phyloP scores from a whole-genome alignment of 371 early-diverging fungal genomes.

The Cokeromyces recurvatus region DNA sequence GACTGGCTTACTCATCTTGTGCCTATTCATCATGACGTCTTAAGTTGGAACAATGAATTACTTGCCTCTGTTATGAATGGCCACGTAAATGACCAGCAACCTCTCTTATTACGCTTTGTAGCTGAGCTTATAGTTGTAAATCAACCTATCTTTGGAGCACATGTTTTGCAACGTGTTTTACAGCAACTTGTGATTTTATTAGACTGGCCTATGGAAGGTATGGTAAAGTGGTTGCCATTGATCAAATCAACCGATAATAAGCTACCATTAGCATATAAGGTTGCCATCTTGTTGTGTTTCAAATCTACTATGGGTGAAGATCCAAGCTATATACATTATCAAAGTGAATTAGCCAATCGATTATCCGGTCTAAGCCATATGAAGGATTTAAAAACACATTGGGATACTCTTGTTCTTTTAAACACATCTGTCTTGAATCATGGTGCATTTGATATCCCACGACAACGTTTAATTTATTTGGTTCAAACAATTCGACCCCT shows the following conservation, averaged over 20 bases:
- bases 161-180: constrained; percentile 12
- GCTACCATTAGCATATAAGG: constrained; percentile 24
- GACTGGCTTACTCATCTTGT: constrained; percentile 2
- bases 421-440: constrained; percentile 33
- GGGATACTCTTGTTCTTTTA: constrained; percentile 25
- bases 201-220: constrained; percentile 11
- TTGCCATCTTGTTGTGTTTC: constrained; percentile 27
- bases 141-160: too few species aligned
- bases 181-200: constrained; percentile 5
- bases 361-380: constrained; percentile 22
- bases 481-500: constrained; percentile 44
- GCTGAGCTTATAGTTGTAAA: constrained; percentile 1
- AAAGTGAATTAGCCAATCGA: constrained; percentile 38
- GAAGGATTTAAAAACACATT: constrained; percentile 21
- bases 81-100: too few species aligned
- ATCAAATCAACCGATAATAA: constrained; percentile 25
- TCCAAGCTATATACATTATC: constrained; percentile 21
- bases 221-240: constrained; percentile 24
- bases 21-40: neutral
- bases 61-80: too few species aligned
- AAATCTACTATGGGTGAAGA: constrained; percentile 19
- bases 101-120: too few species aligned
- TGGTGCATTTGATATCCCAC: constrained; percentile 37
- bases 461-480: constrained; percentile 43
- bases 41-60: constrained; percentile 4